Conservation (phyloP, 176 grass and related monocot genomes). For the Zoysia japonica region DNA sequence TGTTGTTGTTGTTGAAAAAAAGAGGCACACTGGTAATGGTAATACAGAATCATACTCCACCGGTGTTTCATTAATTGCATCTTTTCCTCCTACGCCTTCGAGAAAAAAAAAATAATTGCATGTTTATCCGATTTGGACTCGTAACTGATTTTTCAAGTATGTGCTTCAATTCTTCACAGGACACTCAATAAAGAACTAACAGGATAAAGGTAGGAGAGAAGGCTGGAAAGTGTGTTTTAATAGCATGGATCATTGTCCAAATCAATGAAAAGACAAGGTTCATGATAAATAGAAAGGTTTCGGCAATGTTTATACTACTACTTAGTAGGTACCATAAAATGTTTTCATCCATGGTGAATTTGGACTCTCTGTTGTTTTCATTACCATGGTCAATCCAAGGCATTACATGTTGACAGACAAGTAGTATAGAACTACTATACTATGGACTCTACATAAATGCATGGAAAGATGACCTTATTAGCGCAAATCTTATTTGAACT, state of each 20-base stretch:
- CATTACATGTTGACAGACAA: neutral
- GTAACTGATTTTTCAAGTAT: neutral
- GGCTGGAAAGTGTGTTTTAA: neutral
- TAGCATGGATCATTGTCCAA: neutral
- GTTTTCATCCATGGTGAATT: neutral
- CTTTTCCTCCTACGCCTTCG: no score
- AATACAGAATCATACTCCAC: neutral
- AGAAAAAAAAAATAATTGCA: neutral
- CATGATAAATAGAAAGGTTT: neutral
- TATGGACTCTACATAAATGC: no score
- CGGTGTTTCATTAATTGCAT: neutral
- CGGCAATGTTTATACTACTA: neutral
- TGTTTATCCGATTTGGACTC: neutral
- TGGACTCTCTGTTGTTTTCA: neutral
- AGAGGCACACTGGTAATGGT: no score
- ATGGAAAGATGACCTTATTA: neutral
- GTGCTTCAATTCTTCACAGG: neutral
- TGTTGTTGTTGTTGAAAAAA: no score
- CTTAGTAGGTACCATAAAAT: neutral
- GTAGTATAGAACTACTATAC: neutral
- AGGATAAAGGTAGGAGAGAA: neutral
- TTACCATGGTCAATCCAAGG: neutral
- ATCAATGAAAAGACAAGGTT: neutral
- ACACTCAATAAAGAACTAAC: neutral
- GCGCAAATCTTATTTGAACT: conserved; percentile 38